Evolutionary conservation across 2,329 filamentous ascomycete species (phyloP).

Genomic region (Colletotrichum truncatum): DNA sequence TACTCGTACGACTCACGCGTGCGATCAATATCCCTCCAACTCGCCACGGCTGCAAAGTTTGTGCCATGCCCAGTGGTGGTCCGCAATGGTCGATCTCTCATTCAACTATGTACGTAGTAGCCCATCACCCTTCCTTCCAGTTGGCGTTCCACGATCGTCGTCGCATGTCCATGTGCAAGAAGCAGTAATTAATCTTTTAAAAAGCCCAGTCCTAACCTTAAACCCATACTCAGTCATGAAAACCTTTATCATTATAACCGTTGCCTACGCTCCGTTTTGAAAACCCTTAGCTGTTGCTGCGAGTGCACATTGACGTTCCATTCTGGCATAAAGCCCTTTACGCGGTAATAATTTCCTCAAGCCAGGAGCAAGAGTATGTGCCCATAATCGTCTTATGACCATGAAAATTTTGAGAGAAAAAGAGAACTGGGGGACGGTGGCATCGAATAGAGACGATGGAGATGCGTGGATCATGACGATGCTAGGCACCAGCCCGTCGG

Average conservation of each 20-base stretch:
- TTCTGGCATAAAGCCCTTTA: neutral
- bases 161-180: too few species aligned
- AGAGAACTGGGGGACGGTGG: neutral
- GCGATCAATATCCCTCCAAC: too few species aligned
- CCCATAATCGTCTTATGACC: neutral
- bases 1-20: too few species aligned
- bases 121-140: neutral
- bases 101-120: neutral
- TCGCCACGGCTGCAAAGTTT: neutral
- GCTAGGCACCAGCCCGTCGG: too few species aligned
- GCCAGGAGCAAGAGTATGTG: neutral
- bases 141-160: too few species aligned
- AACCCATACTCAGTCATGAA: neutral
- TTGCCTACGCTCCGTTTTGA: neutral
- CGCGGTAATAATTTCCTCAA: neutral
- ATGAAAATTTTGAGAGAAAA: neutral
- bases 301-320: neutral
- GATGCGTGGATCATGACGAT: too few species aligned
- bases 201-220: neutral
- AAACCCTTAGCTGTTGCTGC: neutral
- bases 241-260: neutral
- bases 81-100: neutral
- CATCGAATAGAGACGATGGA: neutral
- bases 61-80: too few species aligned
- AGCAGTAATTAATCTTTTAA: neutral